Base-by-base conservation (phyloP, 176 grass and related monocot genomes). In the Musa troglodytarum region DNA sequence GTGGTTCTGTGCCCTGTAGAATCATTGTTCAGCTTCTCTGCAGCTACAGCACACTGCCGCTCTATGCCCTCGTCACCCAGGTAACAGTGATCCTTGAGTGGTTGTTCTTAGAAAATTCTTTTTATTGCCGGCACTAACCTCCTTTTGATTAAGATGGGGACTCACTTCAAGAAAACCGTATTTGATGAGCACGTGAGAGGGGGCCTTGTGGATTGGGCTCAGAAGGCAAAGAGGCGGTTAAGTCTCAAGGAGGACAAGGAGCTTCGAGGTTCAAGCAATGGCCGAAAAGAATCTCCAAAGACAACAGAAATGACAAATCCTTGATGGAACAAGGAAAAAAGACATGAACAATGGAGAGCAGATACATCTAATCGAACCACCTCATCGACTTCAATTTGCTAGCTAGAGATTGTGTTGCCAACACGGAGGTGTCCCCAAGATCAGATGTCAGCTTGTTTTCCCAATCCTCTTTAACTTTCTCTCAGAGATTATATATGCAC, bases 71-170 rank as follows among this genome's bases (percentile, higher is more conserved):
- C 15, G 71, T 73, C 53, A 73, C 71, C 12, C 52, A 73, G 71
- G 52, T 73, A 73, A 73, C 24, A 9, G 8, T 62, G 12, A 19
- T 6, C 10, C 6, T 6, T n/a, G 20, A 62, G 17, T 9, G 21
- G 15, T 21, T 62, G 15, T 58, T 62, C 13, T 62, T 15, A 62
- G 57, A n/a, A 21, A 19, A 14, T 68, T 14, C 65, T 34, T 34
- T 34, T 34, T 68, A 3, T 16, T 15, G 23, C 63, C 2, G 9
- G 13, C 70, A 54, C 49, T 54, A 10, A 70, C 52, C 17, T 9
- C 4, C 53, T 54, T 73, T 53, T 56, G 71, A 55, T 73, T 17
- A 53, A 97, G 93, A 97, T 97, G 94, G 58, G 82, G 14, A 89
- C 88, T 17, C 73, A 77, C 29, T 70, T 93, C 68, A 97, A 93